Evolutionary conservation across 1,284 basidiomycete species (phyloP).

Genomic region (Leccinum fallax): DNA sequence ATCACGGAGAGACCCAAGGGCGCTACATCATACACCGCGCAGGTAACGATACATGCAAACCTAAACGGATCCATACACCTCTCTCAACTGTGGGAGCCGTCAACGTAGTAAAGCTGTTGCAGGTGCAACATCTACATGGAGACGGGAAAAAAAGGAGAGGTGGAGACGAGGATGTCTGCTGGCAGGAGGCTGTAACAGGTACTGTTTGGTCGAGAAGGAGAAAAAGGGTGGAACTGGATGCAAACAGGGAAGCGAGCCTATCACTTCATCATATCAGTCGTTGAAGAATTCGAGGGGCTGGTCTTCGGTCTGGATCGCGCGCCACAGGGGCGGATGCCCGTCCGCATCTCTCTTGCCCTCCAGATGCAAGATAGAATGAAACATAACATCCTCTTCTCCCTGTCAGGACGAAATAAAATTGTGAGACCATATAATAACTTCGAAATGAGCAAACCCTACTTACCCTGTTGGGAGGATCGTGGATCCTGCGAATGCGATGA

Average conservation of each 20-base stretch:
- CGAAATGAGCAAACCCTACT: conserved; percentile 22
- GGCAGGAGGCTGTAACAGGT: conserved; percentile 18
- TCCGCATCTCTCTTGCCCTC: conserved; percentile 57
- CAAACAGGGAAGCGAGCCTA: neutral
- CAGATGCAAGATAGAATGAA: conserved; percentile 70
- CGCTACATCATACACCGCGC: conserved; percentile 1
- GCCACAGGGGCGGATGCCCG: conserved; percentile 57
- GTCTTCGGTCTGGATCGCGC: conserved; percentile 61
- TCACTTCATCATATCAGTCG: conserved; percentile 18
- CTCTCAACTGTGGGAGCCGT: conserved; percentile 12
- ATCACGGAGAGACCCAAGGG: conserved; percentile 1
- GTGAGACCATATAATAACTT: conserved; percentile 7
- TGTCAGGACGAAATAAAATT: conserved; percentile 32
- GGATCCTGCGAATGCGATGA: conserved; percentile 47
- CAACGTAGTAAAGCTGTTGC: conserved; percentile 2
- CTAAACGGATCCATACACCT: conserved; percentile 13
- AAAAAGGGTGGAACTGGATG: neutral
- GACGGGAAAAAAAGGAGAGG: conserved; percentile 1
- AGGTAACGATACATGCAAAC: conserved; percentile 11
- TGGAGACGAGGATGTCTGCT: conserved; percentile 6
- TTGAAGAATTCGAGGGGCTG: conserved; percentile 74
- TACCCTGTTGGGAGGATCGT: conserved; percentile 74
- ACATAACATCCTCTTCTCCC: conserved; percentile 65
- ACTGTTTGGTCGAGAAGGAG: conserved; percentile 23
- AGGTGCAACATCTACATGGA: conserved; percentile 12